These are phyloP conservation scores for Cetradonia linearis DNA, from an alignment of 495 filamentous ascomycete genomes.

Conservation along the genomic window DNA sequence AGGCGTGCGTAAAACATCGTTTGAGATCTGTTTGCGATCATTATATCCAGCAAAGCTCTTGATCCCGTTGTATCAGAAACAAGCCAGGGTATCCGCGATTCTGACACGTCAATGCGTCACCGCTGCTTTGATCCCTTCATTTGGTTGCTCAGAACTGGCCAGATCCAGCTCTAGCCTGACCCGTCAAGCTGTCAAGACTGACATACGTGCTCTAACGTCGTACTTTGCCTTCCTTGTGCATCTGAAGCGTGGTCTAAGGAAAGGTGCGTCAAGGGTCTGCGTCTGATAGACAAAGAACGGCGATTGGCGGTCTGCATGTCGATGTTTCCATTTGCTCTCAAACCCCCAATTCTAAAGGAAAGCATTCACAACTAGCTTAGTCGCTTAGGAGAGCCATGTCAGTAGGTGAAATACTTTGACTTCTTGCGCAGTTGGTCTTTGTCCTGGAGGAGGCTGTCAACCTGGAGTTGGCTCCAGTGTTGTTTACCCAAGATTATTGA, in stretches of 20 bases:
- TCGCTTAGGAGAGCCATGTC: neutral
- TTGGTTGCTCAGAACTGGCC: slow-evolving; percentile 12
- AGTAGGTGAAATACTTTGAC: slow-evolving; percentile 5
- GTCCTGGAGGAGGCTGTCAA: neutral
- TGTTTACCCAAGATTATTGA: neutral
- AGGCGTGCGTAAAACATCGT: neutral
- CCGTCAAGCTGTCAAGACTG: slow-evolving; percentile 8
- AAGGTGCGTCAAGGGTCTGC: slow-evolving; percentile 7
- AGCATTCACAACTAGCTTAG: slow-evolving; percentile 3
- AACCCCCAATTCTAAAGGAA: slow-evolving; percentile 2
- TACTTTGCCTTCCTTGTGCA: slow-evolving; percentile 7
- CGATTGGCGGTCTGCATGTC: slow-evolving; percentile 20
- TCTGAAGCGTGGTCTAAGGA: slow-evolving; percentile 6
- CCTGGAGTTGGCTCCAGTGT: slow-evolving; percentile 1
- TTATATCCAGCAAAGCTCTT: neutral
- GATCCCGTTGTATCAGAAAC: neutral
- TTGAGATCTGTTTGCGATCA: neutral
- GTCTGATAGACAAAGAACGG: slow-evolving; percentile 19
- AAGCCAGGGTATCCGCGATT: slow-evolving; percentile 5
- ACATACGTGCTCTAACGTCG: slow-evolving; percentile 9
- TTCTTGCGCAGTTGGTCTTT: slow-evolving; percentile 9
- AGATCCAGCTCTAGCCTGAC: slow-evolving; percentile 15
- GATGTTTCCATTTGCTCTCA: neutral
- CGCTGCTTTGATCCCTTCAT: slow-evolving; percentile 17
- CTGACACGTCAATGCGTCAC: slow-evolving; percentile 15